Evolutionary conservation across 805 yeast genomes (phyloP).

Genomic region (Candida palmyrensis): DNA sequence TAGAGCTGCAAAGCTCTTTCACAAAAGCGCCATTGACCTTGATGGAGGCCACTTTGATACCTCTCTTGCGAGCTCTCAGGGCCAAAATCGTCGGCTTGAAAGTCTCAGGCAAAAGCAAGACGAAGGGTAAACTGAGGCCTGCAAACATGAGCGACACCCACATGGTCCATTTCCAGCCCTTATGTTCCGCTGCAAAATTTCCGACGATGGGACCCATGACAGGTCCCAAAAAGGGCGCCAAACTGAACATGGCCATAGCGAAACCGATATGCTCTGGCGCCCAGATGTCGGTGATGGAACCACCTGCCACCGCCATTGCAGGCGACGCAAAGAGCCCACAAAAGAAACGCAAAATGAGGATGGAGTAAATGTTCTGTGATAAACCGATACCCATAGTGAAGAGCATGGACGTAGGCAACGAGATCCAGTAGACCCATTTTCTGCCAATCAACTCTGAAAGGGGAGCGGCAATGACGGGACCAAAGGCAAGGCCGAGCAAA

Average conservation of each 20-base stretch:
- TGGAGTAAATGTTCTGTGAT: constrained; percentile 52
- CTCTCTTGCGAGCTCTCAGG: constrained; percentile 57
- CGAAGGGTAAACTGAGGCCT: constrained; percentile 49
- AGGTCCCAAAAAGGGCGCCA: constrained; percentile 80
- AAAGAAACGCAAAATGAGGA: constrained; percentile 67
- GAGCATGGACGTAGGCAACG: constrained; percentile 64
- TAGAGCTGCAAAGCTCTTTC: constrained; percentile 41
- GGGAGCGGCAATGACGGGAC: constrained; percentile 71
- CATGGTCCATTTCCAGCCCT: constrained; percentile 62
- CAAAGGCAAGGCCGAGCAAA: constrained; percentile 63
- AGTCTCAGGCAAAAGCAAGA: constrained; percentile 62
- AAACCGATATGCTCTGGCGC: constrained; percentile 57
- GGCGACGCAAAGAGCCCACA: constrained; percentile 77
- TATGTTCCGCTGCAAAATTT: constrained; percentile 59
- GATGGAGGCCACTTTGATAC: constrained; percentile 38
- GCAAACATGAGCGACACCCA: constrained; percentile 72
- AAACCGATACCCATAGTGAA: constrained; percentile 73
- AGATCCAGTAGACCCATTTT: constrained; percentile 50
- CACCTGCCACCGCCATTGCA: constrained; percentile 80
- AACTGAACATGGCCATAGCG: constrained; percentile 75
- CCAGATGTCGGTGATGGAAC: constrained; percentile 78
- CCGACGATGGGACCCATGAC: constrained; percentile 73
- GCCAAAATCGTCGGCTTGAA: constrained; percentile 63
- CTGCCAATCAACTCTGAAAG: constrained; percentile 67
- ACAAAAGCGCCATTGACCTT: constrained; percentile 35